Evolutionary conservation across 805 yeast species (phyloP).

Genomic region (Tetrapisispora pingtungensis): DNA sequence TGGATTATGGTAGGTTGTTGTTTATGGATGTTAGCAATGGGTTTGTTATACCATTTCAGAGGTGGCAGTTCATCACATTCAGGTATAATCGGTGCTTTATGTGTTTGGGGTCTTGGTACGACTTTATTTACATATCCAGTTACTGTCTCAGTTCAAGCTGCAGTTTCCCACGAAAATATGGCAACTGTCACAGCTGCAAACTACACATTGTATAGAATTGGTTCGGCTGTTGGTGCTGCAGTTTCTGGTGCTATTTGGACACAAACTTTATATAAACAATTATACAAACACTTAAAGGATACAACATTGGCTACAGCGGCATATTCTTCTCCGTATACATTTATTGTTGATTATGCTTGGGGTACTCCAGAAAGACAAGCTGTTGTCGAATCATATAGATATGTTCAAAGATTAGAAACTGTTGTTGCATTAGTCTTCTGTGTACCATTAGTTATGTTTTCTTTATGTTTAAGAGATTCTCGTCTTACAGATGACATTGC

Average conservation of each 20-base stretch:
- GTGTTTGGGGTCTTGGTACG: conserved; percentile 60
- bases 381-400: conserved; percentile 46
- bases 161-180: conserved; percentile 56
- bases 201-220: conserved; percentile 50
- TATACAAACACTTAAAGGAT: conserved; percentile 30
- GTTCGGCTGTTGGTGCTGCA: conserved; percentile 52
- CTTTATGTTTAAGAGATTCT: conserved; percentile 22
- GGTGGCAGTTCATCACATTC: conserved; percentile 38
- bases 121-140: conserved; percentile 59
- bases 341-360: conserved; percentile 42
- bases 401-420: conserved; percentile 50
- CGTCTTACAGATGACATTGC: conserved; percentile 19
- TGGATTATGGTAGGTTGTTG: conserved; percentile 50
- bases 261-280: conserved; percentile 40
- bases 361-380: conserved; percentile 53
- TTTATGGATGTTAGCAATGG: conserved; percentile 53
- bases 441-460: conserved; percentile 19
- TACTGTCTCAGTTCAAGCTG: conserved; percentile 51
- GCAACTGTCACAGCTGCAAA: conserved; percentile 53
- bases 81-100: conserved; percentile 59
- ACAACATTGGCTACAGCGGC: conserved; percentile 35
- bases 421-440: conserved; percentile 30
- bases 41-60: conserved; percentile 47
- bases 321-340: conserved; percentile 45
- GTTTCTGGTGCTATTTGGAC: conserved; percentile 71